Evolutionary conservation across 768 basidiomycete genomes (phyloP).

Genomic region (Mycena galericulata): DNA sequence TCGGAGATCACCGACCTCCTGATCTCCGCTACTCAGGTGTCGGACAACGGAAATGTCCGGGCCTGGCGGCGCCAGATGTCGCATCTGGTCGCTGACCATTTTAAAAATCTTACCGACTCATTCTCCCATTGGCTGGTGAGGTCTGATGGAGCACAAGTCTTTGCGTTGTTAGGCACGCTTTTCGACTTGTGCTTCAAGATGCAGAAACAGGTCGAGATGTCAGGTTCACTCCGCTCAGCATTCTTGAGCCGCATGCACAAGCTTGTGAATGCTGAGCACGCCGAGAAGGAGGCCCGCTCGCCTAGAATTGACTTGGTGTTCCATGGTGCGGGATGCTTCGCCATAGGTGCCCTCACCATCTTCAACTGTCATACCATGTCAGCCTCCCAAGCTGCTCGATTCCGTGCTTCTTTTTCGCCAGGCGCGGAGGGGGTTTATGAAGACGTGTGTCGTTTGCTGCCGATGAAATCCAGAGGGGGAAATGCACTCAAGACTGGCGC

Average conservation of each 20-base stretch:
- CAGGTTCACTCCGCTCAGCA: neutral
- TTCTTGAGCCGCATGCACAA: neutral
- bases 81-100: neutral
- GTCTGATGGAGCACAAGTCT: neutral
- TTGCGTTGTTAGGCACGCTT: conserved; percentile 2
- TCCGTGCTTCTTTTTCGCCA: conserved; percentile 5
- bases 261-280: neutral
- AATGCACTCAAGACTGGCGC: neutral
- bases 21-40: neutral
- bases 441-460: conserved; percentile 3
- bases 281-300: neutral
- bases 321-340: conserved; percentile 12
- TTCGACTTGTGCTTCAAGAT: neutral
- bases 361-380: neutral
- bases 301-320: neutral
- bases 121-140: neutral
- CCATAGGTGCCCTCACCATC: neutral
- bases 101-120: neutral
- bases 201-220: neutral
- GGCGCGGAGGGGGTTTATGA: conserved; percentile 1
- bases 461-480: conserved; percentile 1
- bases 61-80: conserved; percentile 4
- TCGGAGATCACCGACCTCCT: neutral
- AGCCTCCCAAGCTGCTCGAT: neutral
- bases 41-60: neutral